Percentiles rank a stretch among this genome's conserved stretches.
phyloP scores from a whole-genome alignment of 2,329 filamentous ascomycete species.

The Diaporthe citri region DNA sequence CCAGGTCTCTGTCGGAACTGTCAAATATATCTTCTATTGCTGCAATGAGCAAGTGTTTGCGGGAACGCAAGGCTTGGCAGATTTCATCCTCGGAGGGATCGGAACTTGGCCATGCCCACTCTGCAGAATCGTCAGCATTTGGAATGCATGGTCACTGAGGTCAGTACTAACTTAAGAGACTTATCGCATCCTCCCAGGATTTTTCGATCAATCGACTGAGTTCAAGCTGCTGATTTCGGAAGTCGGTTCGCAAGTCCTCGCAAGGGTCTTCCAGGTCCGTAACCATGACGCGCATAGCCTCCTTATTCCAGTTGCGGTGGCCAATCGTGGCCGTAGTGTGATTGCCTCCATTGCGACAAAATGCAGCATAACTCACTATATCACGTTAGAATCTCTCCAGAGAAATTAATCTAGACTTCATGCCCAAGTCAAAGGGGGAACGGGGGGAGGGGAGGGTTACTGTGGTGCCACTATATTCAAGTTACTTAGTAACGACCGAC shows the following conservation, averaged over 20 bases:
- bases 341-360: neutral
- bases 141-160: too few relatives aligned
- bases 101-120: neutral
- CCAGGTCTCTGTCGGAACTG: accelerated
- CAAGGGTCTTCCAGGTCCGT: neutral
- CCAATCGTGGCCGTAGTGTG: neutral
- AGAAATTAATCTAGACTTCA: neutral
- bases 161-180: neutral
- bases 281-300: neutral
- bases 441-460: neutral
- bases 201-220: accelerated
- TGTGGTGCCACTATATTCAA: neutral
- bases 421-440: neutral
- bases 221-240: neutral
- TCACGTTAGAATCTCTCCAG: neutral
- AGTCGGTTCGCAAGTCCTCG: neutral
- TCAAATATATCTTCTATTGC: neutral
- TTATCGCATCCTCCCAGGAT: neutral
- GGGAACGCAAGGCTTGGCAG: neutral
- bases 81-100: neutral
- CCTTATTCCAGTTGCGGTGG: neutral
- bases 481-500: neutral
- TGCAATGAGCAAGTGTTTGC: neutral
- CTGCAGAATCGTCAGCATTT: neutral
- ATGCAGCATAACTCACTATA: neutral